phyloP scores from a whole-genome alignment of 352 stramenopile genomes.

The Phytopythium cucurbitacearum region DNA sequence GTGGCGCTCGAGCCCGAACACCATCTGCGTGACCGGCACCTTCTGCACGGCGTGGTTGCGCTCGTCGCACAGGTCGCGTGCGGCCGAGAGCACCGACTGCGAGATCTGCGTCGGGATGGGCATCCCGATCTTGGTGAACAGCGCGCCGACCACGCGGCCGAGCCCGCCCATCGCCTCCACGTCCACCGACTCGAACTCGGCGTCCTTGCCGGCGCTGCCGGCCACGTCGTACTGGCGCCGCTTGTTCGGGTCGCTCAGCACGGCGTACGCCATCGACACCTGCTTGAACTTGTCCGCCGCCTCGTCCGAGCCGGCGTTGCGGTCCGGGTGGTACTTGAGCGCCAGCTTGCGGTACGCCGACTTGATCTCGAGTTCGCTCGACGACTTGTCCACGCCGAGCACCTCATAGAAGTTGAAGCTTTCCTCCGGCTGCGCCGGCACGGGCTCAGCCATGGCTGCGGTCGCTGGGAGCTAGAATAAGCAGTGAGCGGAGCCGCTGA shows the following conservation, averaged over 20 bases:
- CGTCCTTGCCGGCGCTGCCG: constrained; percentile 64
- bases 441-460: constrained; percentile 41
- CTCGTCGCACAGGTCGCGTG: constrained; percentile 69
- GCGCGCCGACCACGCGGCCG: constrained; percentile 74
- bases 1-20: constrained; percentile 68
- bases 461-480: background rate
- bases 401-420: constrained; percentile 81
- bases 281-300: constrained; percentile 84
- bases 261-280: constrained; percentile 79
- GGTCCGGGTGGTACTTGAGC: constrained; percentile 89
- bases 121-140: constrained; percentile 88
- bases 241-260: constrained; percentile 87
- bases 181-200: constrained; percentile 79
- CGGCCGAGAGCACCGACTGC: constrained; percentile 74
- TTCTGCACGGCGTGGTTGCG: constrained; percentile 64
- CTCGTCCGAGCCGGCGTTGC: constrained; percentile 74
- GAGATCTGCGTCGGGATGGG: constrained; percentile 87
- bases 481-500: background rate
- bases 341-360: constrained; percentile 85
- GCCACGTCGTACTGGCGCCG: constrained; percentile 82
- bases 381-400: constrained; percentile 86
- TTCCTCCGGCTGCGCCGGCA: constrained; percentile 49
- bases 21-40: constrained; percentile 52
- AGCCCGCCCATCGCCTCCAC: constrained; percentile 84
- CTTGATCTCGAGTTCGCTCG: constrained; percentile 90